phyloP scores from a whole-genome alignment of 768 basidiomycete genomes.

The Phallus indusiatus region DNA sequence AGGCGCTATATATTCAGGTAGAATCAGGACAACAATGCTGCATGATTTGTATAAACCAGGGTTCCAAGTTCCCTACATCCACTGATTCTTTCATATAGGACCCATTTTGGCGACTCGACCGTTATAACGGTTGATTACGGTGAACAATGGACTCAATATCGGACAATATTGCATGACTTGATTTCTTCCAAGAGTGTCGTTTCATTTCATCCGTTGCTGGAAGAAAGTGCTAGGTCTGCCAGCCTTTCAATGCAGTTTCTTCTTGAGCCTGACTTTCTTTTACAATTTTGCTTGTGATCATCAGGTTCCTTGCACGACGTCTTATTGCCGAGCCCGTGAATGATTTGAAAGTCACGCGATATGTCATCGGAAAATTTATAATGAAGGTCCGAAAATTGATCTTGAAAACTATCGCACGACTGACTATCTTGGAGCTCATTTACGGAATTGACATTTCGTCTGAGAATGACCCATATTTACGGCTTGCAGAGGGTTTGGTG shows the following conservation, averaged over 20 bases:
- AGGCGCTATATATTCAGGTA: constrained; percentile 29
- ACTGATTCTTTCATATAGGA: no score
- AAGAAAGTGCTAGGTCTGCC: constrained; percentile 15
- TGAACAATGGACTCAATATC: constrained; percentile 6
- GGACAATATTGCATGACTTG: constrained; percentile 8
- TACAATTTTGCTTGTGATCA: neutral
- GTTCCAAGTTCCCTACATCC: no score
- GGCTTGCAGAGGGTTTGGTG: neutral
- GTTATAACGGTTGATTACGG: constrained; percentile 6
- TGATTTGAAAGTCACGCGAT: constrained; percentile 19
- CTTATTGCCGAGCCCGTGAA: constrained; percentile 21
- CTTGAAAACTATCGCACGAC: neutral
- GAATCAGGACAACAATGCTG: constrained; percentile 15
- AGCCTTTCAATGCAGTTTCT: no score
- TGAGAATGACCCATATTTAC: constrained; percentile 4
- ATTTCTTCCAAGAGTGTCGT: constrained; percentile 22
- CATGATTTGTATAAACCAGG: neutral
- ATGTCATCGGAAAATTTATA: constrained; percentile 1
- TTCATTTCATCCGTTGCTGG: constrained; percentile 24
- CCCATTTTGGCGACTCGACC: neutral
- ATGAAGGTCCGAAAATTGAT: neutral
- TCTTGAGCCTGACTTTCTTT: neutral
- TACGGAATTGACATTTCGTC: constrained; percentile 2
- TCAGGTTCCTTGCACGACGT: constrained; percentile 22
- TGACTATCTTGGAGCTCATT: neutral